Percentiles rank a stretch among this genome's conserved stretches.
These are phyloP conservation scores for Neonectria neomacrospora DNA, from an alignment of 2,329 filamentous ascomycete genomes.

Conservation along the genomic window DNA sequence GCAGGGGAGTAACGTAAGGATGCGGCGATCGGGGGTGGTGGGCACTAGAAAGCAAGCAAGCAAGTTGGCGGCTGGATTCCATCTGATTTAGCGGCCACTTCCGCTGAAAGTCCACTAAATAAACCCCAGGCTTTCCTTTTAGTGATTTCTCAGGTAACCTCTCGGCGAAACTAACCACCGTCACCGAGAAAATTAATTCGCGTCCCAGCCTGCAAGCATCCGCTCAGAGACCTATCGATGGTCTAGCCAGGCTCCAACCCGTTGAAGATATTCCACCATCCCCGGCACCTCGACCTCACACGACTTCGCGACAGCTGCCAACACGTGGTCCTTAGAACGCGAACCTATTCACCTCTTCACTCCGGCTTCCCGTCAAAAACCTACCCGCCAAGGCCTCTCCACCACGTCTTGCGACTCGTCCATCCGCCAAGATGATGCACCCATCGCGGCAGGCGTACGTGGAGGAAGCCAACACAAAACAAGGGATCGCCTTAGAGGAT, in stretches of 20 bases:
- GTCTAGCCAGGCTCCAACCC: slow-evolving; percentile 20
- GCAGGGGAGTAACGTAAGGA: slow-evolving; percentile 31
- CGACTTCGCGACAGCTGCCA: background rate
- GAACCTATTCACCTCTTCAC: background rate
- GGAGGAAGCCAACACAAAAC: slow-evolving; percentile 77
- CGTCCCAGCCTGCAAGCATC: slow-evolving; percentile 7
- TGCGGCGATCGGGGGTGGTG: slow-evolving; percentile 33
- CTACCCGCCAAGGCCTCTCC: background rate
- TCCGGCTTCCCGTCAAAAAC: background rate
- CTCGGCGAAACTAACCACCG: slow-evolving; percentile 46
- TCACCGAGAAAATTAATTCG: slow-evolving; percentile 42
- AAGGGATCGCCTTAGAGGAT: slow-evolving; percentile 61
- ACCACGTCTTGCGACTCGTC: slow-evolving; percentile 6
- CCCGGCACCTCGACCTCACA: background rate
- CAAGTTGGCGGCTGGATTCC: slow-evolving; percentile 23
- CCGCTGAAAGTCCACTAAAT: slow-evolving; percentile 14
- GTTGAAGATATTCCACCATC: background rate
- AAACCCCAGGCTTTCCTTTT: background rate
- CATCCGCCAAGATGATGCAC: slow-evolving; percentile 72
- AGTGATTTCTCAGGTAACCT: slow-evolving; percentile 5
- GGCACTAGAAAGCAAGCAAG: slow-evolving; percentile 14
- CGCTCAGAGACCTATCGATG: slow-evolving; percentile 17
- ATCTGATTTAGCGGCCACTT: slow-evolving; percentile 24
- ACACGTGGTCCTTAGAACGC: background rate
- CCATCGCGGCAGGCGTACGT: slow-evolving; percentile 93